Conservation (phyloP, 805 yeast species). For the Metschnikowia santaceciliae region DNA sequence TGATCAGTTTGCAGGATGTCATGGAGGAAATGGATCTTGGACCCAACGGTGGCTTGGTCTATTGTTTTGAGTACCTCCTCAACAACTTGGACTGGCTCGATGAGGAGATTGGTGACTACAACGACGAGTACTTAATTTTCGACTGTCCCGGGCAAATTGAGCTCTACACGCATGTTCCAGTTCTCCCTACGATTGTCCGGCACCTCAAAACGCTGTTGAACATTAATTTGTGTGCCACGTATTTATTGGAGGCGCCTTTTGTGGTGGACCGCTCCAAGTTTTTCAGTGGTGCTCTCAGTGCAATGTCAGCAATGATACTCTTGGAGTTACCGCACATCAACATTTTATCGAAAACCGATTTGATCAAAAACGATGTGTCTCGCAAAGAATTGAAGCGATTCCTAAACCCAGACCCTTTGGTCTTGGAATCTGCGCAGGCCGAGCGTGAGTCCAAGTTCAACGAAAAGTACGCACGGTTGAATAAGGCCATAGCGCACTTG, state of each 20-base stretch:
- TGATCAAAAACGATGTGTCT: conserved; percentile 74
- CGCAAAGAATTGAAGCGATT: conserved; percentile 76
- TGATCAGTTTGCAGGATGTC: conserved; percentile 87
- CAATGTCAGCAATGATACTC: conserved; percentile 97
- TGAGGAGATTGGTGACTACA: conserved; percentile 93
- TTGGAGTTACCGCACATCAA: conserved; percentile 94
- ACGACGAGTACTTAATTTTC: conserved; percentile 88
- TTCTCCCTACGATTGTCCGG: conserved; percentile 80
- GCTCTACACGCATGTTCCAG: conserved; percentile 90
- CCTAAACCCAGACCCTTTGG: conserved; percentile 85
- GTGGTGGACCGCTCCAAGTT: conserved; percentile 87
- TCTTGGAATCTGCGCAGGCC: conserved; percentile 38
- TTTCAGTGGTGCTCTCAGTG: conserved; percentile 91
- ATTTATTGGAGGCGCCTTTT: conserved; percentile 90
- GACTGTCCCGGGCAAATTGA: conserved; percentile 98
- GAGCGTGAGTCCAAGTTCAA: conserved; percentile 23
- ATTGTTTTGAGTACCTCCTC: conserved; percentile 88
- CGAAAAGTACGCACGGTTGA: conserved; percentile 65
- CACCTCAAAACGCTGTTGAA: conserved; percentile 77
- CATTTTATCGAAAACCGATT: conserved; percentile 80
- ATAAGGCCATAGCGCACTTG: conserved; percentile 77
- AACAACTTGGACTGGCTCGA: conserved; percentile 95
- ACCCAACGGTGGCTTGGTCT: conserved; percentile 90
- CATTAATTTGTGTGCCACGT: conserved; percentile 89
- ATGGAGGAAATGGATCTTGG: conserved; percentile 93